phyloP scores from a whole-genome alignment of 345 rosid genomes.

The Orychophragmus violaceus region DNA sequence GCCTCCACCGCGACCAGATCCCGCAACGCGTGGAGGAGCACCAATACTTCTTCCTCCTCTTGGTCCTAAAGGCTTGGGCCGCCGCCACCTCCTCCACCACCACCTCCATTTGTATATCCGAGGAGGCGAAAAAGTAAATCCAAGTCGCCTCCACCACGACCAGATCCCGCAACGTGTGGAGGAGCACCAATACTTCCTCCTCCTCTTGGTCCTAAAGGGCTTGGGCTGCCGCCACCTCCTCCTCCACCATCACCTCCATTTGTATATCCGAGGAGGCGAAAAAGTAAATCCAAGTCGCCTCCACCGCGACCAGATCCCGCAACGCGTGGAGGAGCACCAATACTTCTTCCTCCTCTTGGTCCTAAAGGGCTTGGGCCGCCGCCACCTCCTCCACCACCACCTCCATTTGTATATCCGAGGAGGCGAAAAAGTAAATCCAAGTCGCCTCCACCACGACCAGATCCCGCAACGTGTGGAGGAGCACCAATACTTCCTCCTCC shows the following conservation, averaged over 20 bases:
- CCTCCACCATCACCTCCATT: too few species aligned
- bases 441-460: conserved; percentile 19
- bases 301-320: conserved; percentile 38
- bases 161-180: too few species aligned
- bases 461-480: too few species aligned
- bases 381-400: conserved; percentile 37
- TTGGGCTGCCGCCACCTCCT: conserved; percentile 46
- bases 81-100: conserved; percentile 40
- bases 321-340: too few species aligned
- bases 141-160: conserved; percentile 39
- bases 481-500: too few species aligned
- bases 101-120: conserved; percentile 28
- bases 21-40: too few species aligned
- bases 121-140: too few species aligned
- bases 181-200: too few species aligned
- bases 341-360: conserved; percentile 20
- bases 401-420: conserved; percentile 18
- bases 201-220: conserved; percentile 26
- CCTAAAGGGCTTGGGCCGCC: conserved; percentile 17
- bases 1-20: conserved; percentile 35
- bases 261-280: too few species aligned
- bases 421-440: too few species aligned
- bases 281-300: too few species aligned
- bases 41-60: conserved; percentile 27
- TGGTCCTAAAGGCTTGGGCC: conserved; percentile 8